Percentiles rank a stretch among this genome's conserved stretches.
Evolutionary conservation across 305 asterid genomes (phyloP).

Genomic region (Solanum aculeatissimum): DNA sequence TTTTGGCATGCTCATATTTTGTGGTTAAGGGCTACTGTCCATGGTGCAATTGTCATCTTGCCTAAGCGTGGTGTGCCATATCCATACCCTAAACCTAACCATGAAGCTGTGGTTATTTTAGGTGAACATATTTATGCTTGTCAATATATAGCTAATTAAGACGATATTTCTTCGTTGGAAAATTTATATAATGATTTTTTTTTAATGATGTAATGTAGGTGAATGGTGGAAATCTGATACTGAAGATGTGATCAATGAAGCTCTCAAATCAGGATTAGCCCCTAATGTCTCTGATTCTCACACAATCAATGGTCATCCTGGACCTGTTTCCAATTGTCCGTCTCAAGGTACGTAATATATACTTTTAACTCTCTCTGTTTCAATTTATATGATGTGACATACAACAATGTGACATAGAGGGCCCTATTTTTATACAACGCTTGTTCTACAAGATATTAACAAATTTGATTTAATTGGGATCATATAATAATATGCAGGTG

Average conservation of each 20-base stretch:
- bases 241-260: constrained; percentile 71
- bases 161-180: not conserved
- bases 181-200: not conserved
- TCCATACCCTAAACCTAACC: constrained; percentile 86
- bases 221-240: constrained; percentile 99
- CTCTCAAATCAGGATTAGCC: constrained; percentile 68
- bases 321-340: constrained; percentile 46
- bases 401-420: too few relatives aligned
- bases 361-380: fast-evolving
- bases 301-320: constrained; percentile 84
- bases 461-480: not conserved
- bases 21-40: constrained; percentile 82
- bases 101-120: constrained; percentile 52
- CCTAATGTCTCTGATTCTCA: constrained; percentile 94
- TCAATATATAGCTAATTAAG: not conserved
- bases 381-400: not conserved
- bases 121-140: constrained; percentile 16
- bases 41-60: constrained; percentile 75
- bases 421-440: too few relatives aligned
- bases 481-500: constrained; percentile 17
- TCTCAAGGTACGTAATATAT: constrained; percentile 22
- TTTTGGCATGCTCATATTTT: constrained; percentile 91
- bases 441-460: not conserved
- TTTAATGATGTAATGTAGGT: constrained; percentile 17
- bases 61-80: constrained; percentile 82